phyloP scores from a whole-genome alignment of 768 basidiomycete genomes.

The Bullera alba region DNA sequence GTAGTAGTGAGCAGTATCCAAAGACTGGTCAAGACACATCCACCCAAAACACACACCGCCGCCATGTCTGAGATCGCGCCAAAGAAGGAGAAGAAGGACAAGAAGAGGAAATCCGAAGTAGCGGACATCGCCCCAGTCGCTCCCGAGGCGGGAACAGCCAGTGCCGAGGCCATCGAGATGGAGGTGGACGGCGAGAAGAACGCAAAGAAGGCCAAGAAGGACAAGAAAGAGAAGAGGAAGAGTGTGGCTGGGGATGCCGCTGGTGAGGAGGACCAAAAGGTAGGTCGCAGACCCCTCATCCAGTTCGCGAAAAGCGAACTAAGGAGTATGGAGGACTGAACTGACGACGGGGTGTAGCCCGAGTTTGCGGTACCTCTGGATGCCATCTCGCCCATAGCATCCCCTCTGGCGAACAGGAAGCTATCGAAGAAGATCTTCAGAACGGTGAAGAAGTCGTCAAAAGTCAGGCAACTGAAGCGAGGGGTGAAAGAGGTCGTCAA shows the following conservation, averaged over 20 bases:
- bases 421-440: constrained; percentile 90
- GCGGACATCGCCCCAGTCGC: constrained; percentile 35
- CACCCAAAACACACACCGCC: not conserved
- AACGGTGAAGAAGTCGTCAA: constrained; percentile 90
- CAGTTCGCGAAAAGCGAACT: not conserved
- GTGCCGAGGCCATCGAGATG: constrained; percentile 40
- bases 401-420: constrained; percentile 88
- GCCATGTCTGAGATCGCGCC: constrained; percentile 31
- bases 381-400: constrained; percentile 87
- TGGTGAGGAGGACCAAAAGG: constrained; percentile 55
- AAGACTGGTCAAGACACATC: too few relatives aligned
- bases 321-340: not conserved
- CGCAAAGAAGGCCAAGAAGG: constrained; percentile 49
- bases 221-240: constrained; percentile 46
- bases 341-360: constrained; percentile 1
- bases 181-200: constrained; percentile 41
- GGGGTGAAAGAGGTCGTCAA: constrained; percentile 99
- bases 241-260: constrained; percentile 18
- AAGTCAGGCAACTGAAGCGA: constrained; percentile 87
- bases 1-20: too few relatives aligned
- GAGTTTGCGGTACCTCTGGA: constrained; percentile 59
- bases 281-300: too few relatives aligned
- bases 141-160: constrained; percentile 32
- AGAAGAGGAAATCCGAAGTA: constrained; percentile 43
- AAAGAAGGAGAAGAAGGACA: constrained; percentile 44